These are phyloP conservation scores for Ogataea parapolymorpha DNA, from an alignment of 805 yeast genomes.

Conservation along the genomic window DNA sequence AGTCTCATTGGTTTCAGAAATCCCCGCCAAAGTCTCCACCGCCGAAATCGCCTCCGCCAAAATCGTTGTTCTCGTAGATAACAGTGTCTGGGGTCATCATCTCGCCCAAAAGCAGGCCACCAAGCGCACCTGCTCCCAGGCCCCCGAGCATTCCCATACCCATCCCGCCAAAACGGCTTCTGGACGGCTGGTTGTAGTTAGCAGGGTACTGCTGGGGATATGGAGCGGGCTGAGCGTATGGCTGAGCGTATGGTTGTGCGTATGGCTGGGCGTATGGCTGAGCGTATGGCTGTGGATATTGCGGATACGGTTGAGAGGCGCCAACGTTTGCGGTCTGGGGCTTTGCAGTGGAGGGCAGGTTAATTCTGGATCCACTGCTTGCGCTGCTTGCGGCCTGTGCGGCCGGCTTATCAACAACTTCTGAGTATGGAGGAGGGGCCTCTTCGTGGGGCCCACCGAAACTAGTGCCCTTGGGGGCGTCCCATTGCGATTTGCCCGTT, in stretches of 20 bases:
- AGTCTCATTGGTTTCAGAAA: not conserved
- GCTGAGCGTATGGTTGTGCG: too few species aligned
- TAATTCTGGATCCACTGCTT: constrained; percentile 4
- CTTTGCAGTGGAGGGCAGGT: constrained; percentile 1
- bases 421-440: constrained; percentile 37
- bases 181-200: constrained; percentile 19
- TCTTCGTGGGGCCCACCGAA: constrained; percentile 30
- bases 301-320: constrained; percentile 10
- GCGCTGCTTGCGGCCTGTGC: constrained; percentile 1
- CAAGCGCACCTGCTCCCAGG: constrained; percentile 31
- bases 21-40: constrained; percentile 16
- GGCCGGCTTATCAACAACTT: constrained; percentile 3
- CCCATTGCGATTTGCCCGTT: constrained; percentile 87
- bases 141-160: constrained; percentile 31
- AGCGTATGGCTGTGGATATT: constrained; percentile 17
- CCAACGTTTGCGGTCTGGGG: constrained; percentile 3
- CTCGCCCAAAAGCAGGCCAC: constrained; percentile 28
- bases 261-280: constrained; percentile 8
- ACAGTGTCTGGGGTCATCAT: constrained; percentile 20
- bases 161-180: constrained; percentile 10
- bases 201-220: constrained; percentile 20
- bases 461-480: constrained; percentile 62
- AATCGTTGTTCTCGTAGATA: constrained; percentile 14
- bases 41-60: constrained; percentile 22
- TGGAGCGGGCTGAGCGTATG: constrained; percentile 14